phyloP scores from a whole-genome alignment of 176 grass and related monocot genomes.

The Puccinellia tenuiflora region DNA sequence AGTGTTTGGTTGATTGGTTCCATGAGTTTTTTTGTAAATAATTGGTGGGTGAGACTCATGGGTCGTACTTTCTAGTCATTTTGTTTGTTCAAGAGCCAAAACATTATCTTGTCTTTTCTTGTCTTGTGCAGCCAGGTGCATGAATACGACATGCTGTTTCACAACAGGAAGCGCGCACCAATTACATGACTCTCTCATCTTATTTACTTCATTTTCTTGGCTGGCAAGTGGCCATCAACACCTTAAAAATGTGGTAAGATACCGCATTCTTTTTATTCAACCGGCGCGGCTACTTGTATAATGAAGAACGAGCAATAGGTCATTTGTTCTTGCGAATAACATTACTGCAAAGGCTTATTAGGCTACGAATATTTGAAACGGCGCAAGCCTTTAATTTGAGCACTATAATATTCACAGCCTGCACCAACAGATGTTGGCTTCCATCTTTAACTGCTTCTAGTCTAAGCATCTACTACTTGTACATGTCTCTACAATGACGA shows the following conservation, averaged over 20 bases:
- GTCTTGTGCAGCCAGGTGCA: background rate
- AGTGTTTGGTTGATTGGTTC: background rate
- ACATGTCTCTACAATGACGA: background rate
- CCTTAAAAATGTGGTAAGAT: background rate
- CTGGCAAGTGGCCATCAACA: background rate
- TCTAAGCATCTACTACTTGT: background rate
- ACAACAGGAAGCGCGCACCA: background rate
- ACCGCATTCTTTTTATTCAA: background rate
- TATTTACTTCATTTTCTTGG: background rate
- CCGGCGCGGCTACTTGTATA: background rate
- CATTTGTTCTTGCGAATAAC: background rate
- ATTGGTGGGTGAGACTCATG: background rate
- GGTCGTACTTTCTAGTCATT: background rate
- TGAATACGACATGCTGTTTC: background rate
- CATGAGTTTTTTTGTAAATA: background rate
- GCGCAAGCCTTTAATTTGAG: background rate
- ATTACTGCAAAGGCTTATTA: background rate
- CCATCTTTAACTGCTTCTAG: background rate
- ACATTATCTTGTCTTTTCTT: background rate
- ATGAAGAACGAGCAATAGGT: background rate
- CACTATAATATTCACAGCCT: background rate
- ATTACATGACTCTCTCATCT: background rate
- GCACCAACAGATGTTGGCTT: background rate
- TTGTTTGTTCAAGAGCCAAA: background rate
- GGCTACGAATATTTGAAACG: background rate